Evolutionary conservation across 2,329 filamentous ascomycete genomes (phyloP).

Genomic region (Hymenoscyphus linearis): DNA sequence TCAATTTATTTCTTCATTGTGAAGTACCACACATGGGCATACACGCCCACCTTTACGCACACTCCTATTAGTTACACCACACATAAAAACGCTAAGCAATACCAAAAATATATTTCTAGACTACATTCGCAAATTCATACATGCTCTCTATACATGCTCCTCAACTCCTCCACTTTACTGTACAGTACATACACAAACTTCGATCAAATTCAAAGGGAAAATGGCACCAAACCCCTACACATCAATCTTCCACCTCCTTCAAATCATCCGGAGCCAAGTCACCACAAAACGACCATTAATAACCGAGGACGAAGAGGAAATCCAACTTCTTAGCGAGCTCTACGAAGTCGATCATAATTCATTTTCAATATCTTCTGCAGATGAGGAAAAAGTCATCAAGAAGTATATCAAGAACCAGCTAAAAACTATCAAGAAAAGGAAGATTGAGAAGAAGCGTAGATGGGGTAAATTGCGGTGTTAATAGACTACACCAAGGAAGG

Average conservation of each 20-base stretch:
- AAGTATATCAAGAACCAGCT: neutral
- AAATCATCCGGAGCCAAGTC: neutral
- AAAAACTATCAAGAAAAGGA: neutral
- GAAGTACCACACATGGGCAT: neutral
- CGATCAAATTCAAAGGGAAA: neutral
- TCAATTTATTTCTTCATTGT: no score
- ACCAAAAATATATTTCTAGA: neutral
- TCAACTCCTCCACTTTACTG: no score
- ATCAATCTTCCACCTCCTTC: neutral
- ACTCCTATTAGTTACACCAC: neutral
- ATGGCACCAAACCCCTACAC: neutral
- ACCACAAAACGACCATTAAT: neutral
- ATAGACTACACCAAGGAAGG: neutral
- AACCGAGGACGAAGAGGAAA: neutral
- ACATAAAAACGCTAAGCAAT: neutral
- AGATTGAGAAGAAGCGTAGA: neutral
- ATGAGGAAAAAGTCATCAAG: neutral
- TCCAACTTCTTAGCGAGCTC: neutral
- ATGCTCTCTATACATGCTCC: no score
- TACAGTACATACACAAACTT: no score
- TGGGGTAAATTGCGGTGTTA: neutral
- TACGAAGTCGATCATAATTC: neutral
- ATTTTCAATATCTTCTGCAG: neutral
- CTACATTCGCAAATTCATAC: no score
- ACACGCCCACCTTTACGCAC: neutral